These are phyloP conservation scores for Podospora anserina DNA, from an alignment of 495 filamentous ascomycete genomes.

Conservation along the genomic window DNA sequence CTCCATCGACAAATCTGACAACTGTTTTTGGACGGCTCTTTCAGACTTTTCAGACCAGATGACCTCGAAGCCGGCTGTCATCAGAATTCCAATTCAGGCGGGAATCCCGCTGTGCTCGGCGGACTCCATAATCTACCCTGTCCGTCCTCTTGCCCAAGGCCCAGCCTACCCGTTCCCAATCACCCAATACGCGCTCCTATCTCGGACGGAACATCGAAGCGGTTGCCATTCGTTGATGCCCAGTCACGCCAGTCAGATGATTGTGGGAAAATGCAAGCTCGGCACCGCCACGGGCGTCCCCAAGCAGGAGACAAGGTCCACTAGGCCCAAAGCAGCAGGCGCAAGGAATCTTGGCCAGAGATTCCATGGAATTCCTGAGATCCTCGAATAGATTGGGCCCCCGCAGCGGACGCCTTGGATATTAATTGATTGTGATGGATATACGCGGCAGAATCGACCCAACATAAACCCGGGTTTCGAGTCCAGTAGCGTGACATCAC, in stretches of 20 bases:
- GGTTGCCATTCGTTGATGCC: not conserved
- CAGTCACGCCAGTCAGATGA: constrained; percentile 4
- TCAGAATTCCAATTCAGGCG: not conserved
- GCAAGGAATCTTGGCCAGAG: constrained; percentile 15
- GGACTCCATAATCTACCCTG: not conserved
- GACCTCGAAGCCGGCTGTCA: not conserved
- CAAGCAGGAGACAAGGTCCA: constrained; percentile 4
- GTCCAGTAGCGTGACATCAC: constrained; percentile 19
- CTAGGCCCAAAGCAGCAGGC: constrained; percentile 22
- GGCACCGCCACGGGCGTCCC: constrained; percentile 3
- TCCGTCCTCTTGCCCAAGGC: not conserved
- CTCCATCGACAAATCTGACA: not conserved
- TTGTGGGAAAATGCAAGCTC: constrained; percentile 9
- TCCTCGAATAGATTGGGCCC: constrained; percentile 3
- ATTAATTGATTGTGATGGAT: constrained; percentile 10
- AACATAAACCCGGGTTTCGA: constrained; percentile 14
- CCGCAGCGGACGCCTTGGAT: not conserved
- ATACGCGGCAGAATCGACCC: constrained; percentile 15
- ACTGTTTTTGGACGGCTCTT: not conserved
- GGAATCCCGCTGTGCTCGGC: not conserved
- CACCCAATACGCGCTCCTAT: not conserved
- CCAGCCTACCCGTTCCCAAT: not conserved
- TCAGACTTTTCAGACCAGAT: constrained; percentile 2
- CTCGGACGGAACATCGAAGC: not conserved
- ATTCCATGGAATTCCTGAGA: constrained; percentile 22